Conservation (phyloP, 495 filamentous ascomycete genomes). For the Amorphotheca resinae region DNA sequence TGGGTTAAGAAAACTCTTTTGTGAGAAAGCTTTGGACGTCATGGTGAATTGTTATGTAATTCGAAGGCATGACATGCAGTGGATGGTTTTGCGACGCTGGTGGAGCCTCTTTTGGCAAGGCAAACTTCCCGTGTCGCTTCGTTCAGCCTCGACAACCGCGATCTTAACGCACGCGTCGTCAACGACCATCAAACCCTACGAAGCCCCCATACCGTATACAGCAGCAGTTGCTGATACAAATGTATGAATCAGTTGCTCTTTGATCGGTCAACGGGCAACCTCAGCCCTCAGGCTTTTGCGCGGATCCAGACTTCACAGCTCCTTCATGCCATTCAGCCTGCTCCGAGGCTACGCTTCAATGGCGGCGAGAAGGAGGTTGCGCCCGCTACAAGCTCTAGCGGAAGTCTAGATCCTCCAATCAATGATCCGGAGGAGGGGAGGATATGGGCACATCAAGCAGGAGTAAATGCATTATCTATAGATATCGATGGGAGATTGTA, state of each 20-base stretch:
- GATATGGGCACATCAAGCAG: conserved; percentile 54
- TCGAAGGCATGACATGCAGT: too few relatives aligned
- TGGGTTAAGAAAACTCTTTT: conserved; percentile 4
- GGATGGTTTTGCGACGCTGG: not conserved
- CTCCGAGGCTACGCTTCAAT: conserved; percentile 54
- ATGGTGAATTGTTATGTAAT: conserved; percentile 4
- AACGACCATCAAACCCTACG: not conserved
- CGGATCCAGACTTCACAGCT: conserved; percentile 48
- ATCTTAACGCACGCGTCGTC: too few relatives aligned
- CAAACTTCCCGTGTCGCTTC: not conserved
- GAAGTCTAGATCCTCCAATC: conserved; percentile 14
- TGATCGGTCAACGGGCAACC: conserved; percentile 53
- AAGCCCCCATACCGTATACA: too few relatives aligned
- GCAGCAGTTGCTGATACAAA: conserved; percentile 24
- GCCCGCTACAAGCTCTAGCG: conserved; percentile 6
- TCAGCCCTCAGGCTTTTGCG: conserved; percentile 48
- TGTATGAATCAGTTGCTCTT: conserved; percentile 77
- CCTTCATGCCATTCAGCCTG: conserved; percentile 45
- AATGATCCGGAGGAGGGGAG: conserved; percentile 10
- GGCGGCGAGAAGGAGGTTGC: conserved; percentile 33
- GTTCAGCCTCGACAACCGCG: not conserved
- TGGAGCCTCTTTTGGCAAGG: not conserved
- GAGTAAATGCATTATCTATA: conserved; percentile 62
- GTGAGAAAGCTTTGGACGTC: conserved; percentile 10
- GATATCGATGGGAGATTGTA: conserved; percentile 74